phyloP scores from a whole-genome alignment of 2,329 filamentous ascomycete species.

The Fusarium compactum region DNA sequence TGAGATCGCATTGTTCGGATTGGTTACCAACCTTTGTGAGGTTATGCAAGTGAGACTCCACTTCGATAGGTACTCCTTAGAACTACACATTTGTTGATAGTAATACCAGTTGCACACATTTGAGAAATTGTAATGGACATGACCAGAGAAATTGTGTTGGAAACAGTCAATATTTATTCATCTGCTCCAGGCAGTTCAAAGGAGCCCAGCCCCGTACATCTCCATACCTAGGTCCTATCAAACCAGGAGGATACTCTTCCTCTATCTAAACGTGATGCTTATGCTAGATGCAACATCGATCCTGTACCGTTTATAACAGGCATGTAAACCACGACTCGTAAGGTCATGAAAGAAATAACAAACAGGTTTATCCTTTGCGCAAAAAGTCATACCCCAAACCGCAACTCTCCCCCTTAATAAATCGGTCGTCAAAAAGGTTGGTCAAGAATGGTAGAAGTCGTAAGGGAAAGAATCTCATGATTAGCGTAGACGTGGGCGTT shows the following conservation, averaged over 20 bases:
- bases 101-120: no score
- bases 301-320: constrained; percentile 23
- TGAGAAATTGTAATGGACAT: neutral
- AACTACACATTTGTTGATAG: neutral
- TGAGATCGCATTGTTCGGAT: constrained; percentile 31
- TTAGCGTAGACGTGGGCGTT: constrained; percentile 26
- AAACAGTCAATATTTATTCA: constrained; percentile 18
- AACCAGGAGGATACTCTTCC: constrained; percentile 24
- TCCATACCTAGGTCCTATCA: constrained; percentile 2
- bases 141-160: neutral
- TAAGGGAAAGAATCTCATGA: constrained; percentile 28
- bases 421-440: constrained; percentile 37
- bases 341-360: constrained; percentile 20
- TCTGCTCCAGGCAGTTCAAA: constrained; percentile 48
- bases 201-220: constrained; percentile 42
- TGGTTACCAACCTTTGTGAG: constrained; percentile 32
- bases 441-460: constrained; percentile 43
- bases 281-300: constrained; percentile 20
- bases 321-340: constrained; percentile 27
- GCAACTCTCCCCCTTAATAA: constrained; percentile 21
- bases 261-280: constrained; percentile 29
- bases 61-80: constrained; percentile 11
- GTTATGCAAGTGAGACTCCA: constrained; percentile 40
- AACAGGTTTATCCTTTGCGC: constrained; percentile 32
- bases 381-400: constrained; percentile 13